phyloP scores from a whole-genome alignment of 352 stramenopile genomes.

The Phytophthora pseudosyringae region DNA sequence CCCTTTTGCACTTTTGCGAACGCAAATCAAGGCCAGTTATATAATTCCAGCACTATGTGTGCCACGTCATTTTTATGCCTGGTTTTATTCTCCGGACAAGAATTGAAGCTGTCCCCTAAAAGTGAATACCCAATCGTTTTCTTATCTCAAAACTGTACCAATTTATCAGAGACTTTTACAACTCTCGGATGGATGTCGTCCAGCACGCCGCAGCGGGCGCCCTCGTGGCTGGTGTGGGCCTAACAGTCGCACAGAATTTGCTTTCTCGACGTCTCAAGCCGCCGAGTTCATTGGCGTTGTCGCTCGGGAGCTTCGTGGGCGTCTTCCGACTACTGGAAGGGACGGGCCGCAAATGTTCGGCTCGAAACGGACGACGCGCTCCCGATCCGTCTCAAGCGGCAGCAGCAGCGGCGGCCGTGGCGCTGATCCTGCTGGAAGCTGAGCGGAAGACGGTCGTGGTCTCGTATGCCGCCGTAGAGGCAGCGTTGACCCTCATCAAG shows the following conservation, averaged over 20 bases:
- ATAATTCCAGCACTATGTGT: too few species aligned
- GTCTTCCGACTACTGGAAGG: slow-evolving; percentile 60
- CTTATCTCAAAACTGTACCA: background rate
- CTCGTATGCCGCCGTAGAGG: slow-evolving; percentile 60
- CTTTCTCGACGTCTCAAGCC: slow-evolving; percentile 44
- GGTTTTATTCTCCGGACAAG: too few species aligned
- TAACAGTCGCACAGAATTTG: slow-evolving; percentile 46
- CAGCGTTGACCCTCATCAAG: slow-evolving; percentile 43
- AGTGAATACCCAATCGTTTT: background rate
- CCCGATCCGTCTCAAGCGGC: slow-evolving; percentile 46
- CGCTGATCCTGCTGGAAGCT: slow-evolving; percentile 51
- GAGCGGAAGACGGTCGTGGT: slow-evolving; percentile 57
- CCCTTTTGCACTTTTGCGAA: too few species aligned
- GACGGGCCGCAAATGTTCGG: slow-evolving; percentile 24
- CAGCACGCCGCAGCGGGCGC: slow-evolving; percentile 53
- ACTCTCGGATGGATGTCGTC: slow-evolving; percentile 36
- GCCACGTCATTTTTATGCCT: too few species aligned
- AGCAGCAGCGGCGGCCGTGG: slow-evolving; percentile 38
- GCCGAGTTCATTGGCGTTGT: slow-evolving; percentile 57
- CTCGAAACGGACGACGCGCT: slow-evolving; percentile 17
- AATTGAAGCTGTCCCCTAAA: background rate
- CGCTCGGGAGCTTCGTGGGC: slow-evolving; percentile 65
- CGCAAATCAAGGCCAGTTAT: too few species aligned
- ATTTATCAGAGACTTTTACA: slow-evolving; percentile 9
- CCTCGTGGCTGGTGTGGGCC: slow-evolving; percentile 35